Base-by-base conservation (phyloP, 2,329 filamentous ascomycete genomes). In the Alternaria brassicicola region DNA sequence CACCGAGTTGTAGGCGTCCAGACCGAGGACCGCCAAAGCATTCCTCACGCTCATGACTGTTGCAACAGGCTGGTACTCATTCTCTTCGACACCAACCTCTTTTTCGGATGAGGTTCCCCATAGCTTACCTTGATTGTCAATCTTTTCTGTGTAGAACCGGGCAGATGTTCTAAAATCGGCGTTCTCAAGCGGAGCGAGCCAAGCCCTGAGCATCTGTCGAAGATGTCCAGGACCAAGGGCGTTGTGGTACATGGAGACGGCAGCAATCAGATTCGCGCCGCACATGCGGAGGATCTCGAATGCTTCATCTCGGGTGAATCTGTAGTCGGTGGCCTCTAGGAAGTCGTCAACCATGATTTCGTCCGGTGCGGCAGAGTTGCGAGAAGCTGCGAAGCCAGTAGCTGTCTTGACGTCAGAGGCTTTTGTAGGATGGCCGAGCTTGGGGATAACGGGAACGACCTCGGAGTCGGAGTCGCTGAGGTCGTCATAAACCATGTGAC, bases 201-300 rank as follows among this genome's bases (percentile, higher is more conserved):
- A 49, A 25, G 31, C 33, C 33, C 31, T 36, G 31, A 49, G 31
- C 33, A 49, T 49, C 23, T 49, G 47, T 28, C 47, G 21, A 31
- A 49, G 31, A 38, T 49, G 33, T 19, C 26, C 21, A 38, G n/a
- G n/a, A 21, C 21, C 23, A 23, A 25, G 33, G n/a, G 47, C 33
- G 33, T 49, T 49, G 23, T 15, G 47, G 47, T 49, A 49, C 21
- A 49, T 10, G 23, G 47, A 35, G 23, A 49, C 19, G n/a, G 47
- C 47, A 26, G 31, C 47, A 38, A 36, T 21, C 3, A 49, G n/a
- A 38, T 49, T 49, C 2, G 47, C 47, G 47, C 47, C 47, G 4
- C 33, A 49, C 31, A 49, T 38, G 23, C 47, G 47, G 23, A 49
- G 47, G 31, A 49, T 28, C 33, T 49, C 33, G n/a, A 49, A 38